Base-by-base conservation (phyloP, 2,329 filamentous ascomycete species). In the Aaosphaeria pasadenensis region DNA sequence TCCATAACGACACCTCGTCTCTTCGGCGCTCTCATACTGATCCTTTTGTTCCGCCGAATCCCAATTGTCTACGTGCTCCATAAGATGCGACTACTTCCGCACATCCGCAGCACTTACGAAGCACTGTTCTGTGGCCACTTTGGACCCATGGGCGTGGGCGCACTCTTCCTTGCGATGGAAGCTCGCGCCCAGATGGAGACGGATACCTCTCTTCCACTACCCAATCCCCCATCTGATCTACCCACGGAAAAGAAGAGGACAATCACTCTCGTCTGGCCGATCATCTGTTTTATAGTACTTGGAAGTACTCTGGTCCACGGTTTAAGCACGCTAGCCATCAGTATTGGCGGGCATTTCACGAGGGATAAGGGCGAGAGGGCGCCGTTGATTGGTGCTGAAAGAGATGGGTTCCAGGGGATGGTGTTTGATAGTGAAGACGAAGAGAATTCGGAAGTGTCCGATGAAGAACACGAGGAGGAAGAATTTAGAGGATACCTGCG, bases 51-150 rank as follows among this genome's bases (percentile, higher is more conserved):
- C 57, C 70, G 79, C 39, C 71, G 79, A 11, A 74, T 82, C 1
- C 79, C 80, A 1, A 66, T 79, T 41, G 74, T 82, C 3, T 63
- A 79, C 31, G 64, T 70, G 0, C 56, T 76, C 4, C 78, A 79
- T 59, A 70, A 68, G 9, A 67, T 75, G 50, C 55, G 56, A 0
- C 30, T 62, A 68, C 51, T 80, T 7, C 77, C 77, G 0, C 73
- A 77, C 44, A 71, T 82, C 41, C 62, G 68, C 6, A 80, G 77
- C 0, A 74, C 73, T 24, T 71, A 72, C 5, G 80, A 82, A 60
- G 79, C 79, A 0, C 58, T 82, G 0, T 82, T 82, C 60, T 73
- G 71, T 39, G 79, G 79, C 0, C 79, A 82, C 56, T 82, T 83
- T 48, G 79, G 79, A 0, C 79, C 79, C 6, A 82, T 82, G 74